Base-by-base conservation (phyloP, 192 early-diverging fungal genomes). In the Kappamyces sp. region DNA sequence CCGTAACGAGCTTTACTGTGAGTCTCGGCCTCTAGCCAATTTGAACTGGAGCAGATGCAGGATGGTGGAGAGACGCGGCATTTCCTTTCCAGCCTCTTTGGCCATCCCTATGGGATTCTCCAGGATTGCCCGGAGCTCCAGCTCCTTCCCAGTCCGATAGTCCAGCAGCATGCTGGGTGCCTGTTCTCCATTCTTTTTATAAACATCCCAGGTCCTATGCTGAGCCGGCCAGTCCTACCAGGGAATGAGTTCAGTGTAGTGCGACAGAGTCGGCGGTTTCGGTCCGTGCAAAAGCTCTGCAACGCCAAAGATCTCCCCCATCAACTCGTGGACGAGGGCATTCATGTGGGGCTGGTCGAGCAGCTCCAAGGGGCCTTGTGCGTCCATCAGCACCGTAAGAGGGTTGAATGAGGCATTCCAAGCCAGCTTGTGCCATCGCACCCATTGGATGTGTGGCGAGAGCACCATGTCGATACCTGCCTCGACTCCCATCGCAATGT, bases 161-260 rank as follows among this genome's bases (percentile, higher is more conserved):
- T 84, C 83, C 68, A 79, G 68, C 47, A 84, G 67, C 83, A 84
- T 84, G 59, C 77, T 80, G 8, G 83, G 79, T 41, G 64, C 61
- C 14, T 69, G 66, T 2, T 66, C 47, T n/a, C 29, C 45, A 3
- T 55, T 50, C 1, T 53, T 39, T 4, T 31, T 43, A 12, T 65
- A 65, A 0, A 70, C 70, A 2, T 54, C 47, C 34, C 61, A 42
- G 48, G 76, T 61, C 32, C 64, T 64, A 8, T 55, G 68, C 33
- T 75, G 68, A 1, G 74, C 65, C 0, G 66, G 48, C n/a, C 64
- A 47, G 30, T 50, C 12, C 22, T 22, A 30, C n/a, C 31, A 22
- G 22, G 50, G 52, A 53, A 61, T 15, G 33, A 3, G 5, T 29
- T 33, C 3, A 22, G 35, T 15, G 65, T 49, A 36, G 55, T 58